phyloP scores from a whole-genome alignment of 202 grass and related monocot species.

The Hordeum pubiflorum region DNA sequence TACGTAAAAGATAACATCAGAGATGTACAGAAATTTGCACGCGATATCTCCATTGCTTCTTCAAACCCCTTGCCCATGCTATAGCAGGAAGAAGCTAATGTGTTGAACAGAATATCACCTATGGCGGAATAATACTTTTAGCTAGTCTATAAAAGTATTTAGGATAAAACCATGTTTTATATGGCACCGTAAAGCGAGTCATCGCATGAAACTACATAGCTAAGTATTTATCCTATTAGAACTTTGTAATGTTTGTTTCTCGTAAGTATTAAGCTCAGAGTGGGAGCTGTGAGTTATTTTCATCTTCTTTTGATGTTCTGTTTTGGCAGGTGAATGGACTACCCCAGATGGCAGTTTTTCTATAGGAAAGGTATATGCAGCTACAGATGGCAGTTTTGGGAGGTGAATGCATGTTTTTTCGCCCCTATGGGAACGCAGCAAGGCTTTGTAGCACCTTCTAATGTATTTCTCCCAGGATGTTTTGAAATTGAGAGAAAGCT shows the following conservation, averaged over 20 bases:
- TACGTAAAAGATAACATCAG: not conserved
- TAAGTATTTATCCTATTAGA: not conserved
- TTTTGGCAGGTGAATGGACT: slow-evolving; percentile 4
- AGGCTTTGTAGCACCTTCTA: not conserved
- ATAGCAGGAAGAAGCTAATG: not conserved
- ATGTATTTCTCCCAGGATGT: not conserved
- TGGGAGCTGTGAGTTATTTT: not conserved
- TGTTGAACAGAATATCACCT: not conserved
- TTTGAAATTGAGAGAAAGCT: not conserved
- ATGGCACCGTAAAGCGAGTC: not conserved
- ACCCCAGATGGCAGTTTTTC: not conserved
- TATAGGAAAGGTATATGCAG: not conserved
- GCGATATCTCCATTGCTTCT: not conserved
- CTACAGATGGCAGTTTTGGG: not conserved
- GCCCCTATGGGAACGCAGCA: not conserved
- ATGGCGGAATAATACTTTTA: not conserved
- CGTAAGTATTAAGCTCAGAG: not conserved
- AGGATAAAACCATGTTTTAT: not conserved
- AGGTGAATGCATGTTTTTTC: not conserved
- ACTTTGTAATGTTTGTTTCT: not conserved
- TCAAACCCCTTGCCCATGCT: not conserved
- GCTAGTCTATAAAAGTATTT: not conserved
- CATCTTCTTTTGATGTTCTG: not conserved
- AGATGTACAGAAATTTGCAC: not conserved
- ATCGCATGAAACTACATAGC: not conserved